A percentile compares a stretch with the other conserved stretches of the same genome.
phyloP scores from a whole-genome alignment of 768 basidiomycete species.

The Rhodosporidiobolus sp. region DNA sequence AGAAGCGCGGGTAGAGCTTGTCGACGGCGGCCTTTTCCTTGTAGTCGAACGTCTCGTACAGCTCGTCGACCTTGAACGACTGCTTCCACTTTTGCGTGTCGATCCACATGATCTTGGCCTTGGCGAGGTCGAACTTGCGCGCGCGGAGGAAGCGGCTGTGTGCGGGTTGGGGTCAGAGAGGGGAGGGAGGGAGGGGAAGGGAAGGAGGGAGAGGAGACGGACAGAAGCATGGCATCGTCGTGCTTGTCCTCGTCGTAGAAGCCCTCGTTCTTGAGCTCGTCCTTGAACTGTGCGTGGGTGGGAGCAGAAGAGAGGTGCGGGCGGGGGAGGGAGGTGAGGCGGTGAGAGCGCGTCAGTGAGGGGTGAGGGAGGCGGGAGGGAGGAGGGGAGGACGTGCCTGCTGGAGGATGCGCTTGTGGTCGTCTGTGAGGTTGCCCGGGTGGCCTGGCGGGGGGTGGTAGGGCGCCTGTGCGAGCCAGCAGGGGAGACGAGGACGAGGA shows the following conservation, averaged over 20 bases:
- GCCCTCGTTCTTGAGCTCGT: constrained; percentile 63
- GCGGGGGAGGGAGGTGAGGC: background rate
- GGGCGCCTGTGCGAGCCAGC: no score
- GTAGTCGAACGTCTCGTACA: constrained; percentile 78
- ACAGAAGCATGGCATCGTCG: constrained; percentile 66
- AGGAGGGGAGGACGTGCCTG: constrained; percentile 1
- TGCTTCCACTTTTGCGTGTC: constrained; percentile 83
- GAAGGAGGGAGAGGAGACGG: background rate
- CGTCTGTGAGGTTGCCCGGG: constrained; percentile 41
- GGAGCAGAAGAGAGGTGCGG: background rate
- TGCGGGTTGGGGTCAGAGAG: background rate
- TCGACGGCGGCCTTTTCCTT: constrained; percentile 75
- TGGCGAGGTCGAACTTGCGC: constrained; percentile 79
- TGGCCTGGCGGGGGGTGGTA: constrained; percentile 33
- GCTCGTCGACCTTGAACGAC: constrained; percentile 70
- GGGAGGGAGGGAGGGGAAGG: constrained; percentile 14
- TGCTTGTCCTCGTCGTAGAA: constrained; percentile 63
- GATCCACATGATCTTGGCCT: constrained; percentile 79
- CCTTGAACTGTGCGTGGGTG: constrained; percentile 55
- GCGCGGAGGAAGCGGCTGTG: constrained; percentile 77
- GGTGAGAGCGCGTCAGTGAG: background rate
- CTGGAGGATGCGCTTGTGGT: constrained; percentile 37
- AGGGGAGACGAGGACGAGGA: background rate
- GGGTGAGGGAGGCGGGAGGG: background rate
- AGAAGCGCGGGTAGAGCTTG: constrained; percentile 80